Percentiles rank a stretch among this genome's conserved stretches.
These are phyloP conservation scores for Bipolaris zeicola DNA, from an alignment of 2,329 filamentous ascomycete species.

Conservation along the genomic window DNA sequence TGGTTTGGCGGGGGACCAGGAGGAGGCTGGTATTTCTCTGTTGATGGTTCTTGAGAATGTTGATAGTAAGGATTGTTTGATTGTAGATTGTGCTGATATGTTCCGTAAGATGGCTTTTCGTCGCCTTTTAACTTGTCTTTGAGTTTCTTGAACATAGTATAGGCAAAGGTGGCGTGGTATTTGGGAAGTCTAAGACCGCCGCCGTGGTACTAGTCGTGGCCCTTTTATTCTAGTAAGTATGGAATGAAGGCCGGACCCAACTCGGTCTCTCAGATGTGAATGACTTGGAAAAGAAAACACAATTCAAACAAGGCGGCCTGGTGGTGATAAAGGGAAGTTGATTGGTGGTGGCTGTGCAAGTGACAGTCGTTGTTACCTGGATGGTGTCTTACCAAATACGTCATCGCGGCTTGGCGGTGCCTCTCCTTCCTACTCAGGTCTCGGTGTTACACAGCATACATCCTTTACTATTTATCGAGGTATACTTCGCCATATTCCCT, in stretches of 20 bases:
- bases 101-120: constrained; percentile 22
- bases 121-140: constrained; percentile 44
- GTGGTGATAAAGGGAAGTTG: constrained; percentile 6
- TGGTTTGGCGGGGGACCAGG: constrained; percentile 40
- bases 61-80: constrained; percentile 36
- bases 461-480: too few species aligned
- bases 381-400: constrained; percentile 8
- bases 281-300: neutral
- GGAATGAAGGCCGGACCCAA: neutral
- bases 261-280: neutral
- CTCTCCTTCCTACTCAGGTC: neutral
- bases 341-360: constrained; percentile 14
- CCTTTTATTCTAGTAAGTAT: neutral
- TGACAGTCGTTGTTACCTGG: neutral
- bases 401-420: constrained; percentile 19
- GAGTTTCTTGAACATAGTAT: constrained; percentile 45
- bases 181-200: neutral
- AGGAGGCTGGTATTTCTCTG: constrained; percentile 38
- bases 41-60: constrained; percentile 21
- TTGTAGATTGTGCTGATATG: constrained; percentile 31
- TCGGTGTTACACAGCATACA: neutral
- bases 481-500: constrained; percentile 7
- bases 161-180: neutral
- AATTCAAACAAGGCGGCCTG: neutral
- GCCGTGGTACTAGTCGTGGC: neutral